These are phyloP conservation scores for Excoecaria agallocha DNA, from an alignment of 345 rosid genomes.

Conservation along the genomic window DNA sequence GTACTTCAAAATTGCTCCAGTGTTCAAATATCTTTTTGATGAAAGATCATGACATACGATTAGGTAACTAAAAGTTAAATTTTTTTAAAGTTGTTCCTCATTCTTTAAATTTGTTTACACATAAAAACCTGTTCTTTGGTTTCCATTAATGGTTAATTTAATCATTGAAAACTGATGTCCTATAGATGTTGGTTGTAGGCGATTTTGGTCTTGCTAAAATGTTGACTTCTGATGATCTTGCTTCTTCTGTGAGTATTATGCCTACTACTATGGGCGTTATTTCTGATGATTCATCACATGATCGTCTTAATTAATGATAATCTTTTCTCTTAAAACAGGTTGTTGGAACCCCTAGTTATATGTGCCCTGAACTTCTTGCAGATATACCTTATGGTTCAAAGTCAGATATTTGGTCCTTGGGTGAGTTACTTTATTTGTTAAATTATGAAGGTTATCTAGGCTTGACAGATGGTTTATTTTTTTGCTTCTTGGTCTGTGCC, in stretches of 20 bases:
- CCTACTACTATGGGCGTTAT: slow-evolving; percentile 4
- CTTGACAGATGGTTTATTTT: neutral
- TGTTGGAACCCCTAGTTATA: slow-evolving; percentile 99
- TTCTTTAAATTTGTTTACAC: neutral
- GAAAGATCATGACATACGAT: slow-evolving; percentile 80
- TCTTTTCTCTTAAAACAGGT: slow-evolving; percentile 43
- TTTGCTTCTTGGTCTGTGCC: slow-evolving; percentile 1
- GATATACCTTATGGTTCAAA: slow-evolving; percentile 97
- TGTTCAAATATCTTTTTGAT: slow-evolving; percentile 96
- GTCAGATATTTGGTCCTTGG: slow-evolving; percentile 95
- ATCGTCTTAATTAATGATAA: slow-evolving; percentile 2
- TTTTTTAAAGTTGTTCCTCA: neutral
- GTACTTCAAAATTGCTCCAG: slow-evolving; percentile 40
- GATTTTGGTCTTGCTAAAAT: slow-evolving; percentile 98
- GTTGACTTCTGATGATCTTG: slow-evolving; percentile 92
- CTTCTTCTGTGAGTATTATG: slow-evolving; percentile 76
- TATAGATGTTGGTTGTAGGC: slow-evolving; percentile 9
- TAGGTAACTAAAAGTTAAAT: slow-evolving; percentile 49
- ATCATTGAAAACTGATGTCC: slow-evolving; percentile 9
- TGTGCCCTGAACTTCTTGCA: slow-evolving; percentile 99
- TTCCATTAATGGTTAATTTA: slow-evolving; percentile 6
- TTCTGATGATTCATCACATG: slow-evolving; percentile 11
- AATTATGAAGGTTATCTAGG: slow-evolving; percentile 1
- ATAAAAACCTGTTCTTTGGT: slow-evolving; percentile 1
- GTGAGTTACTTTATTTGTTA: slow-evolving; percentile 30